Conservation (phyloP, 306 rosid species). For the Echinosophora koreensis region DNA sequence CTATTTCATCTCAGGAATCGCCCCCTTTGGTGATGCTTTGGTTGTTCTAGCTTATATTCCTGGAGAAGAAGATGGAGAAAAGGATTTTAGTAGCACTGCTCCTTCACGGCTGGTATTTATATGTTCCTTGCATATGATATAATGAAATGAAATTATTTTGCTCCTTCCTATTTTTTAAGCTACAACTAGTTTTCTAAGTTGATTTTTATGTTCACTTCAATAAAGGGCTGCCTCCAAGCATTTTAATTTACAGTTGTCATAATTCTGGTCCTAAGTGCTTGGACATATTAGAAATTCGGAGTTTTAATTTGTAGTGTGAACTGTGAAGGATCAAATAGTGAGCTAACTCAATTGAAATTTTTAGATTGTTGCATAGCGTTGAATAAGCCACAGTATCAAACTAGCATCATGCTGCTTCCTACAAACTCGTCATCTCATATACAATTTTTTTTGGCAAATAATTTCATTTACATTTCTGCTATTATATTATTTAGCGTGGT, state of each 20-base stretch:
- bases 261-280: neutral
- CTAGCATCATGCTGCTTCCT: neutral
- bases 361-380: neutral
- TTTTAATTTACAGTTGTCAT: neutral
- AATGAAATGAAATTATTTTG: constrained; percentile 39
- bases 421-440: neutral
- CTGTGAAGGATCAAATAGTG: neutral
- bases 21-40: constrained; percentile 84
- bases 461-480: neutral
- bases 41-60: constrained; percentile 85
- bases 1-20: constrained; percentile 86
- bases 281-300: neutral
- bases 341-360: neutral
- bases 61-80: constrained; percentile 81
- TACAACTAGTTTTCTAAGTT: neutral
- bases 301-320: neutral
- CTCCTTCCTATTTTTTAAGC: neutral
- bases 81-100: constrained; percentile 72
- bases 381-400: neutral
- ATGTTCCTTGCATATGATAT: constrained; percentile 5
- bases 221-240: constrained; percentile 16
- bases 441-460: neutral
- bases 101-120: constrained; percentile 77
- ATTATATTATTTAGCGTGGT: neutral
- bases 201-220: constrained; percentile 14